Evolutionary conservation across 805 yeast genomes (phyloP), one percentile per base, ranked within the genome.

Genomic region (Ogataea thermomethanolica): DNA sequence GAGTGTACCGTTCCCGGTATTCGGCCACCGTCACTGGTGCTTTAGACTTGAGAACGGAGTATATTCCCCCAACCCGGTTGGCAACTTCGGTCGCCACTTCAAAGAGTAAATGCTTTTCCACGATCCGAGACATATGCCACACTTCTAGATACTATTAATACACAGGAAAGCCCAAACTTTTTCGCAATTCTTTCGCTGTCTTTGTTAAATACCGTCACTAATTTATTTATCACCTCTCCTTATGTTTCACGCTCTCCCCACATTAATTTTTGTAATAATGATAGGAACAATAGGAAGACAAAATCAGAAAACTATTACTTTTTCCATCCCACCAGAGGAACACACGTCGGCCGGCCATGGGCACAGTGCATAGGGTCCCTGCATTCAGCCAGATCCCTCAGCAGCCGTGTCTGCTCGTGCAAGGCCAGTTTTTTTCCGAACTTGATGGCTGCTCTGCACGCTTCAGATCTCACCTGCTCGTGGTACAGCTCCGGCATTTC

Each of bases 51-150:
- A 91, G 74, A 37, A 91, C 99, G 6, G 98, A 90, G 69, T 91
- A 91, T 62, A 91, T 91, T 26, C 99, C 99, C 36, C 99, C 99
- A 15, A 91, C 98, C 55, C 95, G 74, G 70, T 93, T 90, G 55
- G 98, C 98, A 37, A 91, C 97, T 62, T 91, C 99, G 2, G 99
- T 91, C 46, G 98, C 95, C 32, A 87, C 84, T 69, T 91, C 99
- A 58, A 91, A 89, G 35, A 93, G 74, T 40, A 90, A 70, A 60
- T 88, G 96, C 62, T 86, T 82, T 55, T 83, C 78, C 46, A 91
- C 81, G 70, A 88, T 96, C 66, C 98, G 78, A 23, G 84, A 69
- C 88, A 84, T 83, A 33, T 39, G 43, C 38, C 5, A 21, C 11
- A 8, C 23, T 20, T 38, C 37, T 38, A 38, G 25, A 23, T 25